Base-by-base conservation (phyloP, 495 filamentous ascomycete genomes). In the Penicillium alfredii region DNA sequence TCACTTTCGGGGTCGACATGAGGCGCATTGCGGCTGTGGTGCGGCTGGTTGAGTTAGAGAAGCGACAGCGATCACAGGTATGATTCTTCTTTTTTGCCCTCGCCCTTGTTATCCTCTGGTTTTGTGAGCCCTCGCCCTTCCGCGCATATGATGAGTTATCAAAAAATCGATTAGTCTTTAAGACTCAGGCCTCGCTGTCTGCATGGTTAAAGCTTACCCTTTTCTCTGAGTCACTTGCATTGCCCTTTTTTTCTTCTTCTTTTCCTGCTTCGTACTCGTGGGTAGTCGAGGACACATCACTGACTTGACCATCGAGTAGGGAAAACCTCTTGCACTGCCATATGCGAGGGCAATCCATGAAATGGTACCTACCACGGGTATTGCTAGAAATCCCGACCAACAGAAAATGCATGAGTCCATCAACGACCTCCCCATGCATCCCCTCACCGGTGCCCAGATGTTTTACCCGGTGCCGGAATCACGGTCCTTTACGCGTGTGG, bases 121-220 rank as follows among this genome's bases (percentile, higher is more conserved):
- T 25, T 23, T 34, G 16, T 36, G 29, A n/a, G 7, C 26, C 19
- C 38, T 40, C 44, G 46, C 38, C 35, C 34, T 38, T 26, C 35
- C 26, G 38, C 50, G 45, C 53, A 40, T 52, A 80, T 82, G 82
- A 82, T 80, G 83, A 86, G 70, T 57, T 45, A 76, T 38, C 76
- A 78, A 80, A 71, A 74, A 69, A 71, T 82, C 88, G 90, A 96
- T 98, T 94, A 94, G 90, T 96, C 90, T 96, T 90, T 72, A 96
- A 95, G 90, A 96, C 87, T 77, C 61, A 56, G 42, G 56, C 48
- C 30, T 40, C 34, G 25, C 52, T 50, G 60, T 52, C 44, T 49
- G 60, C 51, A 77, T 88, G 83, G 78, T 86, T 86, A 88, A 63
- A 79, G 72, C 71, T 56, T 61, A 44, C 45, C 46, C 46, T 47